Conservation (phyloP, 768 basidiomycete species). For the Mycena chlorophos region DNA sequence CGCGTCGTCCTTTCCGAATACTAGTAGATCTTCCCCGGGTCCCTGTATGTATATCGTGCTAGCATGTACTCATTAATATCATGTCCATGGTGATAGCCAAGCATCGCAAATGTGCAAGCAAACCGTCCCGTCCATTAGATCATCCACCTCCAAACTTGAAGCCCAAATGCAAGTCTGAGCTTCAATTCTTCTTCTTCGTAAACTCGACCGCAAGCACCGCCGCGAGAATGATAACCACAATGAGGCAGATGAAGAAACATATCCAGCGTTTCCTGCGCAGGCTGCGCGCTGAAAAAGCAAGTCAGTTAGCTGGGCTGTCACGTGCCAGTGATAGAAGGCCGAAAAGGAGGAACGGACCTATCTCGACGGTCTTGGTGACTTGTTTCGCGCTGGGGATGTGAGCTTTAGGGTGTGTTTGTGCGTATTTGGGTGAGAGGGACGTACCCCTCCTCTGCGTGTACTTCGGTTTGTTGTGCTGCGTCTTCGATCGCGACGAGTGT, state of each 20-base stretch:
- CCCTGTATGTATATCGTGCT: too few species aligned
- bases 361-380: slow-evolving; percentile 66
- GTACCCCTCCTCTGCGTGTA: slow-evolving; percentile 72
- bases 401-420: slow-evolving; percentile 3
- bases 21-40: too few species aligned
- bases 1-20: too few species aligned
- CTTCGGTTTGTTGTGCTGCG: slow-evolving; percentile 61
- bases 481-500: slow-evolving; percentile 63
- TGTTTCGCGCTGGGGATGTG: slow-evolving; percentile 49
- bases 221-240: slow-evolving; percentile 57
- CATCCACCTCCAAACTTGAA: too few species aligned
- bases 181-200: slow-evolving; percentile 1
- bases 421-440: slow-evolving; percentile 24
- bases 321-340: slow-evolving; percentile 6
- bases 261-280: slow-evolving; percentile 86
- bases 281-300: slow-evolving; percentile 49
- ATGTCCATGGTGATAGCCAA: too few species aligned
- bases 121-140: too few species aligned
- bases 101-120: too few species aligned
- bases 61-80: too few species aligned
- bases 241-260: slow-evolving; percentile 67
- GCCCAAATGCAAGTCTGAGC: too few species aligned
- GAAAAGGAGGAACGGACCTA: slow-evolving; percentile 33
- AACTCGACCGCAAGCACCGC: slow-evolving; percentile 56
- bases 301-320: slow-evolving; percentile 1